phyloP scores from a whole-genome alignment of 805 yeast species.

The Wickerhamomyces tratensis region DNA sequence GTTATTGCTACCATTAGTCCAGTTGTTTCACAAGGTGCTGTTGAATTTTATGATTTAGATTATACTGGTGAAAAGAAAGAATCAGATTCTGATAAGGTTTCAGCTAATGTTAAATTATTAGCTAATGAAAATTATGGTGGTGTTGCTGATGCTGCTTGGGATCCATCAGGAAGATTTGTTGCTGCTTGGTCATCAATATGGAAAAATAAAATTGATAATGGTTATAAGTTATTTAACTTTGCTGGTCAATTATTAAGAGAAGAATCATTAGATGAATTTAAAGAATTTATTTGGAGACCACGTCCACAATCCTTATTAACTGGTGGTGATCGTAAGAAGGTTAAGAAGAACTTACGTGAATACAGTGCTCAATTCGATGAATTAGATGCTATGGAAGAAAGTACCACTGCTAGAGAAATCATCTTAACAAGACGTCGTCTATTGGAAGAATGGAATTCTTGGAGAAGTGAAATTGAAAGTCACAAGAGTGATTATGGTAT shows the following conservation, averaged over 20 bases:
- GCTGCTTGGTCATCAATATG: constrained; percentile 83
- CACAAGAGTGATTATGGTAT: constrained; percentile 39
- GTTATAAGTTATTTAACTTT: constrained; percentile 80
- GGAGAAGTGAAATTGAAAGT: constrained; percentile 49
- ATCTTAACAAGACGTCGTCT: constrained; percentile 75
- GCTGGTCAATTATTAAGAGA: constrained; percentile 71
- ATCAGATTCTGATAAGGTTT: constrained; percentile 27
- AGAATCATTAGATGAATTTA: constrained; percentile 74
- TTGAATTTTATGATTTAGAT: constrained; percentile 82
- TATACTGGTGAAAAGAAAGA: constrained; percentile 61
- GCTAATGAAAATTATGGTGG: constrained; percentile 61
- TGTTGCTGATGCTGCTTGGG: constrained; percentile 84
- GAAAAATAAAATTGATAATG: constrained; percentile 81
- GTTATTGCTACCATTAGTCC: constrained; percentile 37
- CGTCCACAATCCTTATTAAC: constrained; percentile 76
- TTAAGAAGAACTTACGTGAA: constrained; percentile 80
- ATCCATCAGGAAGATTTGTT: constrained; percentile 87
- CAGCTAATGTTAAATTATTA: constrained; percentile 26
- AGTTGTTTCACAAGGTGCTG: constrained; percentile 42
- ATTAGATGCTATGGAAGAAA: constrained; percentile 91
- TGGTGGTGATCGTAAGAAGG: constrained; percentile 77
- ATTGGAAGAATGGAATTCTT: constrained; percentile 77
- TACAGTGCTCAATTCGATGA: constrained; percentile 92
- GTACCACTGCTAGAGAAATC: constrained; percentile 82
- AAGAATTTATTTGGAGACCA: constrained; percentile 94